Conservation (phyloP, 1,139 yeast genomes). For the Pichia sp. region DNA sequence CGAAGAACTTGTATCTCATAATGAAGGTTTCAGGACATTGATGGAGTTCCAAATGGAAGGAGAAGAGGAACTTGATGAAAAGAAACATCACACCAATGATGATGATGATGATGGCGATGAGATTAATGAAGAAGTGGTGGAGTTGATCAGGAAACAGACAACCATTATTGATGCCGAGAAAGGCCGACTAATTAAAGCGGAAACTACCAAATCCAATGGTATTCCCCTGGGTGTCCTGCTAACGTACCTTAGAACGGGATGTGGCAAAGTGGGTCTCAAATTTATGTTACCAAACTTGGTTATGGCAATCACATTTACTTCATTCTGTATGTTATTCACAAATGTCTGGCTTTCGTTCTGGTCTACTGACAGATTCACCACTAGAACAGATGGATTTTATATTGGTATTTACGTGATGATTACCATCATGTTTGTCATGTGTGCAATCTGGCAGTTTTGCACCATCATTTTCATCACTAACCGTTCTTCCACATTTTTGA, state of each 20-base stretch:
- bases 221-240: constrained; percentile 38
- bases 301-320: constrained; percentile 28
- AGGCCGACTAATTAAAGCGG: constrained; percentile 30
- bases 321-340: constrained; percentile 38
- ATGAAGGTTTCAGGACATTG: constrained; percentile 44
- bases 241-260: constrained; percentile 52
- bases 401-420: constrained; percentile 48
- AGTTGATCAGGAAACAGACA: constrained; percentile 21
- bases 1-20: constrained; percentile 39
- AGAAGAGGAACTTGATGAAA: constrained; percentile 26
- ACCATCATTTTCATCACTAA: constrained; percentile 50
- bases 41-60: constrained; percentile 40
- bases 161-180: constrained; percentile 14
- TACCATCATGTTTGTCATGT: constrained; percentile 39
- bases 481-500: constrained; percentile 34
- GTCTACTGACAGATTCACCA: constrained; percentile 34
- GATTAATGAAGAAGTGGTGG: constrained; percentile 19
- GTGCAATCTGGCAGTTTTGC: constrained; percentile 45
- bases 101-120: constrained; percentile 21
- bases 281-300: constrained; percentile 37
- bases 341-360: constrained; percentile 51
- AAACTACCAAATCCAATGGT: constrained; percentile 33
- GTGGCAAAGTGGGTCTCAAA: constrained; percentile 39
- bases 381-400: constrained; percentile 30
- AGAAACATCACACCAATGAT: constrained; percentile 29